Conservation (phyloP, 148 eudicot genomes). For the Oxyria digyna region DNA sequence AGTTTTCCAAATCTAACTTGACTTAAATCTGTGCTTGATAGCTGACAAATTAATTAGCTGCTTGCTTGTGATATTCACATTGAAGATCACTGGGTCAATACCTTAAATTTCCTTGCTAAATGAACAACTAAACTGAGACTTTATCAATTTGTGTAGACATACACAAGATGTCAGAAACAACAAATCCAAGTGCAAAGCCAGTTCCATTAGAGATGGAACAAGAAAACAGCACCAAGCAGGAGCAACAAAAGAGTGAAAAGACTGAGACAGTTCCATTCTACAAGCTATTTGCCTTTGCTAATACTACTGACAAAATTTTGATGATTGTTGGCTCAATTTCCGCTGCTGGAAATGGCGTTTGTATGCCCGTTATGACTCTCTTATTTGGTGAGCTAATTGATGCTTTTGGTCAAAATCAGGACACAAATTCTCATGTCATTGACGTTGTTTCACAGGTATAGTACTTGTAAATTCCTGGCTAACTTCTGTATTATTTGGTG, state of each 20-base stretch:
- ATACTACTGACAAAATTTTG: constrained; percentile 37
- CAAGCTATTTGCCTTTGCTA: constrained; percentile 56
- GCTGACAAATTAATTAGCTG: too few species aligned
- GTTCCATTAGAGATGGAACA: neutral
- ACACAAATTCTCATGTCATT: constrained; percentile 15
- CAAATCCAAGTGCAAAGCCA: neutral
- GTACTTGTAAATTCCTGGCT: too few species aligned
- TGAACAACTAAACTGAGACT: too few species aligned
- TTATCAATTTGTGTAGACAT: neutral
- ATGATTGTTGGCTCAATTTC: constrained; percentile 54
- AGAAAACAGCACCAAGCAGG: neutral
- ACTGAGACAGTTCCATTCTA: constrained; percentile 34
- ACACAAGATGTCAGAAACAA: neutral
- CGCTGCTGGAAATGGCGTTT: constrained; percentile 47
- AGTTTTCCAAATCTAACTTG: neutral
- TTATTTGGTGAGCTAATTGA: constrained; percentile 45
- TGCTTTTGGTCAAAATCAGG: constrained; percentile 53
- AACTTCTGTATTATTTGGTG: too few species aligned
- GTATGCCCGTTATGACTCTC: constrained; percentile 46
- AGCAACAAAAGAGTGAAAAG: too few species aligned
- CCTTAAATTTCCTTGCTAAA: neutral
- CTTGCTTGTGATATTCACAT: neutral
- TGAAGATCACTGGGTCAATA: neutral
- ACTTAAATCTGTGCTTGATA: neutral
- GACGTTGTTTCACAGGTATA: constrained; percentile 32